Conservation (phyloP, 768 basidiomycete species). For the Lactarius quietus region DNA sequence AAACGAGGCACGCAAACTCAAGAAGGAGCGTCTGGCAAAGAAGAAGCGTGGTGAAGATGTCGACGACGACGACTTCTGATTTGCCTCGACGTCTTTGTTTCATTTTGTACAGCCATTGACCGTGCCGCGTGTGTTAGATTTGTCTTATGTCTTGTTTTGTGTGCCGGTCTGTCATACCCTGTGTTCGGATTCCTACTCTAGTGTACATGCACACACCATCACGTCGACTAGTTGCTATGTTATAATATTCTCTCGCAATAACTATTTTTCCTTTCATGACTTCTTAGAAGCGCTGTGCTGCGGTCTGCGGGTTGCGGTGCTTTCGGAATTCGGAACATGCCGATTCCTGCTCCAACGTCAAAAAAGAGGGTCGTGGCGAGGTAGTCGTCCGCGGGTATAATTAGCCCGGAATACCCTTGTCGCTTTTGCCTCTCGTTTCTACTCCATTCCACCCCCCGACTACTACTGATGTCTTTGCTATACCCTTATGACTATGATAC, state of each 20-base stretch:
- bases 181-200: background rate
- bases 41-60: conserved; percentile 83
- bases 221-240: conserved; percentile 8
- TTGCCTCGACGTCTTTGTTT: background rate
- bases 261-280: conserved; percentile 2
- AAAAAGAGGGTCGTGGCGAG: too few species aligned
- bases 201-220: conserved; percentile 9
- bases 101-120: background rate
- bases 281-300: background rate
- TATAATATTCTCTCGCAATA: conserved; percentile 12
- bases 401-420: background rate
- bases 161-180: conserved; percentile 16
- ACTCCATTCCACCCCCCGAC: background rate
- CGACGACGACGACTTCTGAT: conserved; percentile 49
- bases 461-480: conserved; percentile 24
- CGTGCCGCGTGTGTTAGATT: conserved; percentile 24
- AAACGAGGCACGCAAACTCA: conserved; percentile 80
- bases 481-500: background rate
- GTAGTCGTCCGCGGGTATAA: background rate
- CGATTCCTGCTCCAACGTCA: background rate
- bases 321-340: background rate
- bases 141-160: conserved; percentile 12
- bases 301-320: conserved; percentile 2
- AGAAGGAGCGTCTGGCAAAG: conserved; percentile 95
- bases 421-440: background rate